Evolutionary conservation across 1,284 basidiomycete species (phyloP).

Genomic region (Rhizoctonia solani): DNA sequence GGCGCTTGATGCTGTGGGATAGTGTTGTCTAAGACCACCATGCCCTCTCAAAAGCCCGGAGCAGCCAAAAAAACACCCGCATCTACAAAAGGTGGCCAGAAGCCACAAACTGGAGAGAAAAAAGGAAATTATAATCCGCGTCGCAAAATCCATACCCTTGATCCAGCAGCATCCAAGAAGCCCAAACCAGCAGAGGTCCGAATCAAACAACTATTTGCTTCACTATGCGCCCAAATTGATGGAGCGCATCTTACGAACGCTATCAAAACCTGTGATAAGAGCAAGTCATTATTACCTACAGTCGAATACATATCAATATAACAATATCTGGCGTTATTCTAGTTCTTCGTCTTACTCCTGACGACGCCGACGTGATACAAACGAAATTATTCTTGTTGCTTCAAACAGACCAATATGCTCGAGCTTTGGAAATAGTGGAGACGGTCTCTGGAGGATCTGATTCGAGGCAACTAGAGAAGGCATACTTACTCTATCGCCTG

Average conservation of each 20-base stretch:
- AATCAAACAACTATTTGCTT: slow-evolving; percentile 72
- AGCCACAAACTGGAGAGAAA: slow-evolving; percentile 8
- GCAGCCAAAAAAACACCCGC: slow-evolving; percentile 3
- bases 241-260: slow-evolving; percentile 80
- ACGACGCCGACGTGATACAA: slow-evolving; percentile 70
- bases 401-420: slow-evolving; percentile 70
- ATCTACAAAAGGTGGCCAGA: neutral
- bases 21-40: neutral
- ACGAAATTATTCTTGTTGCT: slow-evolving; percentile 82
- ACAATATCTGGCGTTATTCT: neutral
- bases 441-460: slow-evolving; percentile 8
- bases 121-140: slow-evolving; percentile 29
- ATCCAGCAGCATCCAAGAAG: slow-evolving; percentile 50
- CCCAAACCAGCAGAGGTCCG: slow-evolving; percentile 61
- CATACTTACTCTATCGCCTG: slow-evolving; percentile 80
- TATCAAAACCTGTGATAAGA: slow-evolving; percentile 86
- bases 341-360: slow-evolving; percentile 74
- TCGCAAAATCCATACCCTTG: slow-evolving; percentile 27
- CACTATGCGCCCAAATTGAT: slow-evolving; percentile 81
- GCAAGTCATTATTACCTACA: slow-evolving; percentile 54
- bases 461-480: slow-evolving; percentile 62
- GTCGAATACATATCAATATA: neutral
- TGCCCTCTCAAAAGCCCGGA: slow-evolving; percentile 1
- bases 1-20: neutral
- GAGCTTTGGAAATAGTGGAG: slow-evolving; percentile 49